A percentile compares a stretch with the other conserved stretches of the same genome.
Evolutionary conservation across 257 asterid genomes (phyloP).

Genomic region (Nicotiana knightiana): DNA sequence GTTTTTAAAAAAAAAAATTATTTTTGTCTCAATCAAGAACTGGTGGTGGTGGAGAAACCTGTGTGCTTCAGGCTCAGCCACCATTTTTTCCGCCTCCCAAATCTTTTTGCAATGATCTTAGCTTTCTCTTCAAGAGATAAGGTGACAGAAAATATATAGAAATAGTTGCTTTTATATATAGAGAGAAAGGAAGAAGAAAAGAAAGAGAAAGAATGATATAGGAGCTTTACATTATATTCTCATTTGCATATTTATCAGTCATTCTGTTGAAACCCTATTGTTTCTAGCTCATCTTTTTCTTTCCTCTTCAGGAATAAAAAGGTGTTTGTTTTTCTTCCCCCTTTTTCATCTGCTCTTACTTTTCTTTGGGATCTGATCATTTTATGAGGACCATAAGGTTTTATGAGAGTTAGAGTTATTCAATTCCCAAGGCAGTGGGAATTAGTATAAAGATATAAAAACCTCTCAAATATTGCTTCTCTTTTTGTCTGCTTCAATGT

Average conservation of each 20-base stretch:
- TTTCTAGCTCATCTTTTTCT: constrained; percentile 9
- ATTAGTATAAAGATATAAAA: not conserved
- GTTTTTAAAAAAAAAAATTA: not conserved
- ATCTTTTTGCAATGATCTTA: constrained; percentile 10
- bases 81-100: constrained; percentile 42
- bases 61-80: constrained; percentile 24
- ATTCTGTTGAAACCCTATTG: not conserved
- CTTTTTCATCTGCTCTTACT: not conserved
- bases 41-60: constrained; percentile 34
- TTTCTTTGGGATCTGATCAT: constrained; percentile 47
- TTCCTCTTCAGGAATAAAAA: not conserved
- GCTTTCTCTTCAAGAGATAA: constrained; percentile 27
- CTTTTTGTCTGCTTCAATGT: constrained; percentile 5
- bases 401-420: constrained; percentile 16
- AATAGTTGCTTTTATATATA: not conserved
- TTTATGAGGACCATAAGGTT: constrained; percentile 20
- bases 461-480: not conserved
- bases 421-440: constrained; percentile 51
- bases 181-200: constrained; percentile 1
- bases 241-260: not conserved
- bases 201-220: not conserved
- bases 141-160: constrained; percentile 20
- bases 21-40: constrained; percentile 46
- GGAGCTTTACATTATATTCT: not conserved
- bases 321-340: not conserved